phyloP scores from a whole-genome alignment of 2,329 filamentous ascomycete genomes.

The Cadophora sp. region DNA sequence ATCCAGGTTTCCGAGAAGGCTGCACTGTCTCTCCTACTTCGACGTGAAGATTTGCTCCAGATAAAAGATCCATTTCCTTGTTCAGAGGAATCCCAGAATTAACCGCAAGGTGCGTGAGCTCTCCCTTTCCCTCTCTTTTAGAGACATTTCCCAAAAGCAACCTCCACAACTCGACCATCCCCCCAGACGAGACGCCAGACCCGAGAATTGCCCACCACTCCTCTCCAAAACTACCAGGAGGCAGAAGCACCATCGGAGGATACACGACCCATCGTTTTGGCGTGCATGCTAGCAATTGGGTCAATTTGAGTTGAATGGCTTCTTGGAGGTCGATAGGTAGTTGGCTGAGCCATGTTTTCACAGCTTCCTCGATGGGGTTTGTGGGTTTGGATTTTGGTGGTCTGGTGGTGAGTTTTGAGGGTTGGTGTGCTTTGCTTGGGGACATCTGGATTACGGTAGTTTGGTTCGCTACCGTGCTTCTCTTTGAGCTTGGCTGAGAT shows the following conservation, averaged over 20 bases:
- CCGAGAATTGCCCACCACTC: conserved; percentile 35
- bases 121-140: conserved; percentile 46
- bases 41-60: background rate
- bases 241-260: conserved; percentile 65
- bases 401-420: conserved; percentile 1
- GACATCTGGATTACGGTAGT: background rate
- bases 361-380: conserved; percentile 47
- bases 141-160: conserved; percentile 56
- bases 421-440: background rate
- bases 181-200: conserved; percentile 4
- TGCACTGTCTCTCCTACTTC: conserved; percentile 16
- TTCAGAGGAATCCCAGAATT: conserved; percentile 67
- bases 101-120: conserved; percentile 62
- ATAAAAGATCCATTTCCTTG: conserved; percentile 24
- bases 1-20: background rate
- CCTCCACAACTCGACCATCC: conserved; percentile 51
- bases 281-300: conserved; percentile 28
- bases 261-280: conserved; percentile 67
- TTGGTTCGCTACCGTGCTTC: background rate
- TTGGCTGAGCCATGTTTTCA: conserved; percentile 46
- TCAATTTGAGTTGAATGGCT: conserved; percentile 28
- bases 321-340: conserved; percentile 34
- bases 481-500: too few relatives aligned
- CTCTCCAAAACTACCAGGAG: conserved; percentile 63
- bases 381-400: conserved; percentile 43